Percentiles rank a stretch among this genome's conserved stretches.
Conservation (phyloP, 768 basidiomycete genomes). For the Gyrodon lividus region DNA sequence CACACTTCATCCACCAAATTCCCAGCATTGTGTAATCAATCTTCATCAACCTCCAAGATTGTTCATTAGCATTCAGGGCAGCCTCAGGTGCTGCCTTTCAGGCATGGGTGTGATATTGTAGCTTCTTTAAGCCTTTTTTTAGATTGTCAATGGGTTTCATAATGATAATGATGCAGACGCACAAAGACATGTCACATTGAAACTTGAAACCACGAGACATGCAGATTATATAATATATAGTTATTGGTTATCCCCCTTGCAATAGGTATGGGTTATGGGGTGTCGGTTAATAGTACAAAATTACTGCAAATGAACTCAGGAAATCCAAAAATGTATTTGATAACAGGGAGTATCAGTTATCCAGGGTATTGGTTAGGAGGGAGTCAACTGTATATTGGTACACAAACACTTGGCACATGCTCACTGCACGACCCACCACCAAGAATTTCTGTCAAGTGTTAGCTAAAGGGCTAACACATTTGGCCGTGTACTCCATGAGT, state of each 20-base stretch:
- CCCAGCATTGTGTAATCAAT: constrained; percentile 24
- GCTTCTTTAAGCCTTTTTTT: constrained; percentile 15
- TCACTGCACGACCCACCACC: too few species aligned
- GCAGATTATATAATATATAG: background rate
- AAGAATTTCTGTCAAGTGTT: too few species aligned
- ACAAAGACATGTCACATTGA: background rate
- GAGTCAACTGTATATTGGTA: background rate
- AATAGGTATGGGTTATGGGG: background rate
- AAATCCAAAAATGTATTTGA: background rate
- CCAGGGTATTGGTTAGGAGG: background rate
- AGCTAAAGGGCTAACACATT: too few species aligned
- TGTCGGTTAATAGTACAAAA: background rate
- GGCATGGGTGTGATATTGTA: constrained; percentile 12
- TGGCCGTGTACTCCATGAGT: too few species aligned
- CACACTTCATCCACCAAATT: constrained; percentile 25
- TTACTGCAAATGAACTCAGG: background rate
- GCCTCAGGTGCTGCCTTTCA: constrained; percentile 10
- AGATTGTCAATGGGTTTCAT: constrained; percentile 16
- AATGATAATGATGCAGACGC: constrained; percentile 3
- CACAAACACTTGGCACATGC: too few species aligned
- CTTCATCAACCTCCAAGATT: constrained; percentile 18
- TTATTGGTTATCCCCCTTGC: background rate
- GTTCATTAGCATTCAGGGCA: constrained; percentile 12
- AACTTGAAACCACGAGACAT: background rate
- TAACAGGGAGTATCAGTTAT: background rate